Evolutionary conservation across 2,329 filamentous ascomycete genomes (phyloP).

Genomic region (Xylaria sp.): DNA sequence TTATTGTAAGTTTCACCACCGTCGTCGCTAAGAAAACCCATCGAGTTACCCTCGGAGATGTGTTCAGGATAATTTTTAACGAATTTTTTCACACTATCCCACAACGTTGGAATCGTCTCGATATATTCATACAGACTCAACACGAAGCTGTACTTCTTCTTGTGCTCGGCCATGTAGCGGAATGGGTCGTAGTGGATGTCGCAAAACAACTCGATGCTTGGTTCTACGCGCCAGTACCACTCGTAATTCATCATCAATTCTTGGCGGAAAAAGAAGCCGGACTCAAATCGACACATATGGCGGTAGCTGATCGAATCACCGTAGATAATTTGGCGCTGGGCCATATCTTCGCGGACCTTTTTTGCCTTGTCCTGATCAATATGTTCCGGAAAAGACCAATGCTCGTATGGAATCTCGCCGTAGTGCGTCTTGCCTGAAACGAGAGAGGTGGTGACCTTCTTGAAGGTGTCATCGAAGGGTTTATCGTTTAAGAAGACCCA

Average conservation of each 20-base stretch:
- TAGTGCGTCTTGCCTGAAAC: slow-evolving; percentile 95
- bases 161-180: slow-evolving; percentile 93
- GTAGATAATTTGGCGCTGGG: slow-evolving; percentile 94
- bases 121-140: slow-evolving; percentile 96
- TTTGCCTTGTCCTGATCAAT: slow-evolving; percentile 95
- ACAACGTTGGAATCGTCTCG: slow-evolving; percentile 94
- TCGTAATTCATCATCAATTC: slow-evolving; percentile 94
- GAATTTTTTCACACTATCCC: slow-evolving; percentile 95
- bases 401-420: slow-evolving; percentile 86
- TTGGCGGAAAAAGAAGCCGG: slow-evolving; percentile 98
- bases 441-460: slow-evolving; percentile 86
- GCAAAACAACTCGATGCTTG: slow-evolving; percentile 94
- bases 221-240: slow-evolving; percentile 99
- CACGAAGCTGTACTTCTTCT: slow-evolving; percentile 98
- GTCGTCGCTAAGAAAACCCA: slow-evolving; percentile 93
- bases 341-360: slow-evolving; percentile 94
- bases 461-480: slow-evolving; percentile 93
- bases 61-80: slow-evolving; percentile 91
- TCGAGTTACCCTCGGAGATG: slow-evolving; percentile 82
- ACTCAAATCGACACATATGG: slow-evolving; percentile 99
- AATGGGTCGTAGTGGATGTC: slow-evolving; percentile 97
- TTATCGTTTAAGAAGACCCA: slow-evolving; percentile 99
- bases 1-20: slow-evolving; percentile 92
- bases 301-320: slow-evolving; percentile 96
- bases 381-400: slow-evolving; percentile 96